Conservation (phyloP, 805 yeast genomes). For the Yarrowia alimentaria region DNA sequence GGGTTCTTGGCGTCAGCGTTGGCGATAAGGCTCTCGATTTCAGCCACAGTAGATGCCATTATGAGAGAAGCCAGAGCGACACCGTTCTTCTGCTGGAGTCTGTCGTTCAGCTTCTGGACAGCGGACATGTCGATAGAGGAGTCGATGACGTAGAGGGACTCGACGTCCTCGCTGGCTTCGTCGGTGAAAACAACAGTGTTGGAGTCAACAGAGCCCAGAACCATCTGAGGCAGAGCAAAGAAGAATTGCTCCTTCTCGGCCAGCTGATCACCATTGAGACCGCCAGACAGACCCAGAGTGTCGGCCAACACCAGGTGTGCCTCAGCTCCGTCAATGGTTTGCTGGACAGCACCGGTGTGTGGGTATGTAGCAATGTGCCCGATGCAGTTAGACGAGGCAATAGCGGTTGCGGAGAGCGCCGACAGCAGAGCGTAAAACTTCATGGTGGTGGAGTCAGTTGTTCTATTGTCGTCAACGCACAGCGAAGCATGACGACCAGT, state of each 20-base stretch:
- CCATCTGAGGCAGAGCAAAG: conserved; percentile 17
- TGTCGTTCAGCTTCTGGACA: conserved; percentile 21
- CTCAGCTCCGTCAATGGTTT: conserved; percentile 13
- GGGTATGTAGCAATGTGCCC: conserved; percentile 14
- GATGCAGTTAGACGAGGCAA: conserved; percentile 18
- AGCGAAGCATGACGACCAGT: neutral
- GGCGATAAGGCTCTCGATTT: neutral
- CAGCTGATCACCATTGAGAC: conserved; percentile 9
- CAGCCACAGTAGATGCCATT: neutral
- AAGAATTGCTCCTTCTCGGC: conserved; percentile 25
- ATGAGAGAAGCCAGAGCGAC: conserved; percentile 7
- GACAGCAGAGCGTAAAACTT: conserved; percentile 16
- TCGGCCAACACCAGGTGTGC: conserved; percentile 21
- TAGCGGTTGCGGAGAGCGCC: conserved; percentile 18
- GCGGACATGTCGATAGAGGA: conserved; percentile 7
- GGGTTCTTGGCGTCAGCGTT: conserved; percentile 12
- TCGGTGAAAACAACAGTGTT: conserved; percentile 11
- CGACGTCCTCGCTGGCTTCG: neutral
- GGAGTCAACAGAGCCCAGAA: conserved; percentile 5
- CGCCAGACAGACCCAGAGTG: conserved; percentile 25
- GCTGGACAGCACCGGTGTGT: neutral
- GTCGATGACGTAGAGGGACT: conserved; percentile 11
- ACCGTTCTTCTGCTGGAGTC: conserved; percentile 14
- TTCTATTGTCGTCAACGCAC: conserved; percentile 18
- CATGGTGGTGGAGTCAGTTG: conserved; percentile 20